Evolutionary conservation across 2,329 filamentous ascomycete genomes (phyloP).

Genomic region (Epichloe glyceriae): DNA sequence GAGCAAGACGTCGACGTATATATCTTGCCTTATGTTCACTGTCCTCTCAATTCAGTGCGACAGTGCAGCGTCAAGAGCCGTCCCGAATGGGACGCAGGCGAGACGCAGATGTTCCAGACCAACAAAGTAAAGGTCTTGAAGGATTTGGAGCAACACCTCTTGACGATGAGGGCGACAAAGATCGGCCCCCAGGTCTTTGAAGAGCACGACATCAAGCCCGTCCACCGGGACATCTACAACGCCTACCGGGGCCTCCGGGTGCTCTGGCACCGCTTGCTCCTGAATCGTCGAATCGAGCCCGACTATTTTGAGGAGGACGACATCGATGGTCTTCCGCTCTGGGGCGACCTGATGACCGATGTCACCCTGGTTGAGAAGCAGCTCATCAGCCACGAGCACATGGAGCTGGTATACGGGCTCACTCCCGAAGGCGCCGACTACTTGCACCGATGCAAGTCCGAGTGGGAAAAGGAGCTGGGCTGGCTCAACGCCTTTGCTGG

Average conservation of each 20-base stretch:
- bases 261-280: background rate
- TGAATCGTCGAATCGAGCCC: background rate
- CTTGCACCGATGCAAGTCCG: background rate
- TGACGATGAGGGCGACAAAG: background rate
- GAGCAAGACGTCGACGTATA: background rate
- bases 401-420: slow-evolving; percentile 6
- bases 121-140: background rate
- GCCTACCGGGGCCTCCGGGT: background rate
- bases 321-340: background rate
- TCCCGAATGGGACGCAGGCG: background rate
- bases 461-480: slow-evolving; percentile 7
- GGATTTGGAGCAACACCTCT: background rate
- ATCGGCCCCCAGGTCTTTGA: background rate
- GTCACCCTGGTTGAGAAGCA: background rate
- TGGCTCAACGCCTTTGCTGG: slow-evolving; percentile 12
- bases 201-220: background rate
- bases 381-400: background rate
- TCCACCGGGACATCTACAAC: background rate
- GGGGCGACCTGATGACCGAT: slow-evolving; percentile 3
- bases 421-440: slow-evolving; percentile 1
- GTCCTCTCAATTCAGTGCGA: background rate
- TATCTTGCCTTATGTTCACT: background rate
- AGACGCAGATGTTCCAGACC: background rate
- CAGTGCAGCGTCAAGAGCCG: background rate
- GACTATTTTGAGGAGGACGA: background rate